A percentile compares a stretch with the other conserved stretches of the same genome.
Evolutionary conservation across 192 early-diverging fungal genomes (phyloP).

Genomic region (Diversispora eburnea): DNA sequence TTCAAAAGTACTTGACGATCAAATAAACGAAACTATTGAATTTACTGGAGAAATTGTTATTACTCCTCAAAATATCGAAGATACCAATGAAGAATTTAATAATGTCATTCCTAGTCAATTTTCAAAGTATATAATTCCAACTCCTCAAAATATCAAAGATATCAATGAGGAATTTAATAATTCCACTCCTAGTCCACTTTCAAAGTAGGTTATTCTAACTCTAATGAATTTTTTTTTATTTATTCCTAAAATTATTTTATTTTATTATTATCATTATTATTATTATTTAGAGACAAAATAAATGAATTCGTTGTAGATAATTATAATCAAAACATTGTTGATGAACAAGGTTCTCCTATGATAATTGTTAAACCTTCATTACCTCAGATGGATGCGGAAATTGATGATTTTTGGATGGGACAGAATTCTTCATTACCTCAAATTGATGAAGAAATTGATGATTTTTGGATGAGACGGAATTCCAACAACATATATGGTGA

Average conservation of each 20-base stretch:
- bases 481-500: neutral
- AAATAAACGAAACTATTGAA: slow-evolving; percentile 3
- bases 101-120: neutral
- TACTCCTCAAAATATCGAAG: neutral
- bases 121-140: neutral
- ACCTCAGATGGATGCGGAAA: neutral
- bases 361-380: too few relatives aligned
- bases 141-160: too few relatives aligned
- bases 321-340: too few relatives aligned
- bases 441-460: neutral
- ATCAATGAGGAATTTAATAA: too few relatives aligned
- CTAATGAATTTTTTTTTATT: too few relatives aligned
- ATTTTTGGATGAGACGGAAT: neutral
- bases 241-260: too few relatives aligned
- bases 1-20: neutral
- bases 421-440: neutral
- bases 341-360: too few relatives aligned
- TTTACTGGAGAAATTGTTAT: neutral
- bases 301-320: too few relatives aligned
- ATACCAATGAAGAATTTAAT: neutral
- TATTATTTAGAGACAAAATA: too few relatives aligned
- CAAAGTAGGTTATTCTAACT: too few relatives aligned
- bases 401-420: neutral
- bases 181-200: too few relatives aligned
- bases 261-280: too few relatives aligned